A percentile compares a stretch with the other conserved stretches of the same genome.
These are phyloP conservation scores for Beauveria sp. DNA, from an alignment of 2,329 filamentous ascomycete species.

Conservation along the genomic window DNA sequence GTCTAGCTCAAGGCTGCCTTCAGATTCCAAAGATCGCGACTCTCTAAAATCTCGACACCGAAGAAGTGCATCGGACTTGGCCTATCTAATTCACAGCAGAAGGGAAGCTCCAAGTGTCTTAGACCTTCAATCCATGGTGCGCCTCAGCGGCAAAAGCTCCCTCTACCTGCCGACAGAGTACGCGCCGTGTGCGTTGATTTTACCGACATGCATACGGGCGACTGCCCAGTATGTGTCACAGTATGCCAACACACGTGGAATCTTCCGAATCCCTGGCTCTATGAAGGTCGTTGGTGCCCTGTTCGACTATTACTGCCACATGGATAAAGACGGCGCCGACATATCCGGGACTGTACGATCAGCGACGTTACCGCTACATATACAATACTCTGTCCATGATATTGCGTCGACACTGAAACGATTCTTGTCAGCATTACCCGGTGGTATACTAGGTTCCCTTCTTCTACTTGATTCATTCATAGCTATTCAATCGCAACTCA, in stretches of 20 bases:
- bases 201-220: constrained; percentile 60
- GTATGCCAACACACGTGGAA: constrained; percentile 45
- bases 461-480: constrained; percentile 55
- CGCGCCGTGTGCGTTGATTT: constrained; percentile 45
- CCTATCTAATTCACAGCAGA: constrained; percentile 34
- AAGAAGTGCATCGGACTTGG: constrained; percentile 49
- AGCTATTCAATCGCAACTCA: constrained; percentile 50
- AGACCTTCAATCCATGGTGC: constrained; percentile 51
- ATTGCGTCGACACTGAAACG: constrained; percentile 61
- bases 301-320: constrained; percentile 55
- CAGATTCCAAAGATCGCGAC: constrained; percentile 7
- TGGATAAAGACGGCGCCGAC: constrained; percentile 38
- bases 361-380: constrained; percentile 52
- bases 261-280: constrained; percentile 59
- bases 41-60: constrained; percentile 28
- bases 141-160: constrained; percentile 55
- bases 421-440: constrained; percentile 54
- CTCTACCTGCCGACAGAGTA: constrained; percentile 54
- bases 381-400: constrained; percentile 54
- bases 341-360: constrained; percentile 52
- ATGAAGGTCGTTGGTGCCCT: constrained; percentile 46
- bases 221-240: constrained; percentile 58
- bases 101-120: constrained; percentile 41
- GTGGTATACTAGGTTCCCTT: constrained; percentile 60
- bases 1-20: constrained; percentile 15